Conservation (phyloP, 306 rosid genomes). For the Gillenia trifoliata region DNA sequence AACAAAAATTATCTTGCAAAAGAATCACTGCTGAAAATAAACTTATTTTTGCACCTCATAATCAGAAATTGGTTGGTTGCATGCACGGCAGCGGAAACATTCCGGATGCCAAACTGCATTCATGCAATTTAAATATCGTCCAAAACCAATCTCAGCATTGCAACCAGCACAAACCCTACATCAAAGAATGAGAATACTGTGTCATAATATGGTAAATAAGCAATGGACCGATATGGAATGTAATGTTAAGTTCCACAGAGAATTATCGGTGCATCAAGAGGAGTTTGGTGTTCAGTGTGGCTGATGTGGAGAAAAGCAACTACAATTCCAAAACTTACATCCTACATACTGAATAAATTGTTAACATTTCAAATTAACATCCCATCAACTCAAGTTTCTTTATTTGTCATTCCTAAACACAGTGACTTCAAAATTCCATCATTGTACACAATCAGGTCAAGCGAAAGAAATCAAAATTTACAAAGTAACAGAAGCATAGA, state of each 20-base stretch:
- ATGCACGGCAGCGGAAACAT: conserved; percentile 90
- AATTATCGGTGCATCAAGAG: neutral
- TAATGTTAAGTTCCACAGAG: neutral
- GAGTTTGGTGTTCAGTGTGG: conserved; percentile 3
- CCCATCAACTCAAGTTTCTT: conserved; percentile 3
- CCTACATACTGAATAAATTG: neutral
- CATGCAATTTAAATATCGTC: conserved; percentile 86
- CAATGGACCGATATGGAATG: neutral
- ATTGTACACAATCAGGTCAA: neutral
- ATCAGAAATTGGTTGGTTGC: conserved; percentile 86
- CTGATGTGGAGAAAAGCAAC: neutral
- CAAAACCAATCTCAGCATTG: conserved; percentile 70
- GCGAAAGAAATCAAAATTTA: neutral
- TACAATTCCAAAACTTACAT: neutral
- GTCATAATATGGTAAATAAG: neutral
- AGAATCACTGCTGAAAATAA: conserved; percentile 1
- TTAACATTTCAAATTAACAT: neutral
- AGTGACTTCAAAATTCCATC: neutral
- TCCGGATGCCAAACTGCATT: conserved; percentile 97
- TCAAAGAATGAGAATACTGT: neutral
- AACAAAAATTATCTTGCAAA: conserved; percentile 2
- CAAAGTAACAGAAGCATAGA: neutral
- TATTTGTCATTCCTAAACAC: neutral
- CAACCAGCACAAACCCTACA: conserved; percentile 83
- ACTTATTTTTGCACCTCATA: conserved; percentile 52